phyloP scores from a whole-genome alignment of 2,329 filamentous ascomycete genomes.

The Sporothrix schenckii region DNA sequence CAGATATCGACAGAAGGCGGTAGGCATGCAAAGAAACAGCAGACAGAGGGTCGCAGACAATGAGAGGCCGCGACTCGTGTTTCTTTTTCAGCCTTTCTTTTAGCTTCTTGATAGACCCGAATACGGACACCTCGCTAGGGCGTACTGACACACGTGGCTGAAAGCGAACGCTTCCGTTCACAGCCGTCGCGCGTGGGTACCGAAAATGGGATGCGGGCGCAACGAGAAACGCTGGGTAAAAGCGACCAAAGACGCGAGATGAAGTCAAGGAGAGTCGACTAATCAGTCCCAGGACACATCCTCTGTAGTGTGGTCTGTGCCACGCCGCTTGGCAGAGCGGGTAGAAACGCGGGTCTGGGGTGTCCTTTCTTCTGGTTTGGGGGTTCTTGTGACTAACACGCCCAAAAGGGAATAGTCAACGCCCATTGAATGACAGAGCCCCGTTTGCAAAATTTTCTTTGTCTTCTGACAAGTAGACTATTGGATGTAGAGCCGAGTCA shows the following conservation, averaged over 20 bases:
- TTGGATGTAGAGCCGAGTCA: constrained; percentile 11
- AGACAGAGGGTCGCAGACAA: neutral
- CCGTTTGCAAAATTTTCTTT: constrained; percentile 17
- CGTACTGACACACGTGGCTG: constrained; percentile 2
- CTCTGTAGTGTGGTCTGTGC: neutral
- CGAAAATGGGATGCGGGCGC: neutral
- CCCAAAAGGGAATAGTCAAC: constrained; percentile 32
- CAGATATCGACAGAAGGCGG: neutral
- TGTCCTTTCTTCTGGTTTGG: neutral
- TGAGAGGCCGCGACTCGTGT: neutral
- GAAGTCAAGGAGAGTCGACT: neutral
- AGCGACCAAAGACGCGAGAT: neutral
- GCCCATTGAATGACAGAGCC: constrained; percentile 33
- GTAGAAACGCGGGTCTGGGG: neutral
- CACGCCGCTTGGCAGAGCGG: constrained; percentile 17
- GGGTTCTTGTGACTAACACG: constrained; percentile 43
- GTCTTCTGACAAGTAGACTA: neutral
- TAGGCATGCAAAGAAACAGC: neutral
- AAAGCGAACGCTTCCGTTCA: neutral
- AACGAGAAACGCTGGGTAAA: neutral
- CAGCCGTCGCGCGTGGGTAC: constrained; percentile 2
- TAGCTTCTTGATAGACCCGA: constrained; percentile 12
- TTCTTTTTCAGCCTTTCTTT: neutral
- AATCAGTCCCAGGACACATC: neutral
- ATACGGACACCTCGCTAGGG: constrained; percentile 2